Evolutionary conservation across 139 green algal genomes (phyloP), one percentile per base, ranked within the genome.

Genomic region (Tetratostichococcus sp.): DNA sequence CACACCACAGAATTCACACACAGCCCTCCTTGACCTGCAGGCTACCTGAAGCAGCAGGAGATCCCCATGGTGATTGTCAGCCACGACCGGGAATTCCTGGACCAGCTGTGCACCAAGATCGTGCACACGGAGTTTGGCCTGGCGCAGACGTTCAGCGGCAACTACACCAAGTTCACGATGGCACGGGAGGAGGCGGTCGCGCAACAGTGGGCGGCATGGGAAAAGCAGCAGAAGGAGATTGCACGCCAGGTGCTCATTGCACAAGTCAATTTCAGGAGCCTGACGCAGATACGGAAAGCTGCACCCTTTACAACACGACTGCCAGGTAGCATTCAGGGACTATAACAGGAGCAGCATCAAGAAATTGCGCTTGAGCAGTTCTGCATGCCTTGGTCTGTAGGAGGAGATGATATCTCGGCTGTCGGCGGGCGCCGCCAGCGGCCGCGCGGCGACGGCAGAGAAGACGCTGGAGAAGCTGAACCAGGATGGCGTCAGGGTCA

Each of bases 171-270:
- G 69, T 89, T 75, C 33, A 66, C 84, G 50, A 32, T 26, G 28
- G 70, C 75, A 6, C 91, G 96, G 82, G 84, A 77, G 33, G 92
- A 95, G 81, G 68, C 71, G 22, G 76, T 78, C 65, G 88, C 91
- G 26, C 84, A 89, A 75, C 92, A 97, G 83, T 95, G 88, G 89
- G 78, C 83, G 0, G 90, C 89, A 1, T 98, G 87, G 76, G 94
- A 98, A 79, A 97, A 95, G 88, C 94, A 98, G 89, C 91, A 97
- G 77, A 98, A 98, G 88, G 96, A 99, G 83, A 89, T 98, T 30
- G 75, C 84, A 57, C 84, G 92, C 77, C 88, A 94, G 83, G 79
- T 90, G n/a, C n/a, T n/a, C n/a, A n/a, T n/a, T n/a, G n/a, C n/a
- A n/a, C n/a, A n/a, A n/a, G n/a, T n/a, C n/a, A n/a, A n/a, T n/a